Conservation (phyloP, 345 rosid species). For the Pistacia atlantica region DNA sequence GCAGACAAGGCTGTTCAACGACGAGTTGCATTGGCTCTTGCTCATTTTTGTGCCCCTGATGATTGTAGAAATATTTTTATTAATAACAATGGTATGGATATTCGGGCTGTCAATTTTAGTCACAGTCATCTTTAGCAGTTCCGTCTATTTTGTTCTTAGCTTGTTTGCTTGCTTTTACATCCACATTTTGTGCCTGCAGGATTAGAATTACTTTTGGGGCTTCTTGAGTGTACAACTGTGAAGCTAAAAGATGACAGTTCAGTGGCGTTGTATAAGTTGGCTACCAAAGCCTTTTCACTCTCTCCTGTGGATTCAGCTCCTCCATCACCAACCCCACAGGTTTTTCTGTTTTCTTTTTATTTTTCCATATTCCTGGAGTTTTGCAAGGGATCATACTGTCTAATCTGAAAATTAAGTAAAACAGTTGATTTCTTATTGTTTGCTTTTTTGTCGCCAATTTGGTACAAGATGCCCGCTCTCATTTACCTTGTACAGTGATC, state of each 20-base stretch:
- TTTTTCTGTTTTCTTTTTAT: conserved; percentile 15
- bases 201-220: conserved; percentile 53
- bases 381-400: background rate
- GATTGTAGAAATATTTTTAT: conserved; percentile 58
- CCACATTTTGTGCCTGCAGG: conserved; percentile 36
- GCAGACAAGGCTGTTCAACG: conserved; percentile 51
- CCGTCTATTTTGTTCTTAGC: background rate
- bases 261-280: conserved; percentile 58
- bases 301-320: conserved; percentile 64
- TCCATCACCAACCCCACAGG: conserved; percentile 64
- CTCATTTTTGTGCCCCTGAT: conserved; percentile 68
- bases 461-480: no score
- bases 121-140: background rate
- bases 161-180: conserved; percentile 12
- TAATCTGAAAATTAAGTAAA: background rate
- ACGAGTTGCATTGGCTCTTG: conserved; percentile 65
- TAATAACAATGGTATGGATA: conserved; percentile 56
- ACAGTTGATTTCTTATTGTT: background rate
- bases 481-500: background rate
- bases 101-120: background rate
- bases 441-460: no score
- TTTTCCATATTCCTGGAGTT: background rate
- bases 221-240: conserved; percentile 52
- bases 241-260: conserved; percentile 59
- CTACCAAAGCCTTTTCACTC: conserved; percentile 48